A percentile compares a stretch with the other conserved stretches of the same genome.
Conservation (phyloP, 352 stramenopile genomes). For the Plasmopara viticola region DNA sequence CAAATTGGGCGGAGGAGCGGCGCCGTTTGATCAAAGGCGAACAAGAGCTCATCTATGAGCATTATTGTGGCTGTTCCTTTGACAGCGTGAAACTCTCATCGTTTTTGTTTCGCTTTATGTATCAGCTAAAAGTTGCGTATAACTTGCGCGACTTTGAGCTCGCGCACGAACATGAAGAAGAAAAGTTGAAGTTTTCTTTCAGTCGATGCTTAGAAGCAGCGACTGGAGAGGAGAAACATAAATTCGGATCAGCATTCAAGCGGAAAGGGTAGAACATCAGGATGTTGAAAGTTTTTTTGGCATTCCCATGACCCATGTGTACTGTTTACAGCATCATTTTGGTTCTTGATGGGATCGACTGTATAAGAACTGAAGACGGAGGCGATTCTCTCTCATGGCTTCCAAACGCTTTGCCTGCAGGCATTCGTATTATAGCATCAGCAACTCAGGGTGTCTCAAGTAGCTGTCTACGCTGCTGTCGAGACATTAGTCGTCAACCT, state of each 20-base stretch:
- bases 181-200: conserved; percentile 84
- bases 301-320: not conserved
- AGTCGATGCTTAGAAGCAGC: conserved; percentile 68
- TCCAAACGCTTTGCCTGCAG: conserved; percentile 53
- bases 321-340: conserved; percentile 53
- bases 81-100: conserved; percentile 79
- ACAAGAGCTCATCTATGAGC: conserved; percentile 72
- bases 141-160: conserved; percentile 75
- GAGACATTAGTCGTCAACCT: conserved; percentile 37
- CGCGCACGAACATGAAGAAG: conserved; percentile 70
- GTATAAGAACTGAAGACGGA: conserved; percentile 73
- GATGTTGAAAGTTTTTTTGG: not conserved
- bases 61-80: conserved; percentile 77
- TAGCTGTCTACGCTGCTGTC: conserved; percentile 32
- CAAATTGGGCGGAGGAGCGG: conserved; percentile 59
- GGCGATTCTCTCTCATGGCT: conserved; percentile 82
- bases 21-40: conserved; percentile 23
- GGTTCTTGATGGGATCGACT: conserved; percentile 76
- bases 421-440: conserved; percentile 71
- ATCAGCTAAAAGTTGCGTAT: conserved; percentile 66
- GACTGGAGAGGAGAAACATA: conserved; percentile 35
- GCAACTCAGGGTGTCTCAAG: conserved; percentile 32
- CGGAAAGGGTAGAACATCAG: conserved; percentile 20
- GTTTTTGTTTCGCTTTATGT: conserved; percentile 80
- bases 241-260: conserved; percentile 17